Percentiles rank a stretch among this genome's conserved stretches.
These are phyloP conservation scores for Phytophthora chlamydospora DNA, from an alignment of 352 stramenopile genomes.

Conservation along the genomic window DNA sequence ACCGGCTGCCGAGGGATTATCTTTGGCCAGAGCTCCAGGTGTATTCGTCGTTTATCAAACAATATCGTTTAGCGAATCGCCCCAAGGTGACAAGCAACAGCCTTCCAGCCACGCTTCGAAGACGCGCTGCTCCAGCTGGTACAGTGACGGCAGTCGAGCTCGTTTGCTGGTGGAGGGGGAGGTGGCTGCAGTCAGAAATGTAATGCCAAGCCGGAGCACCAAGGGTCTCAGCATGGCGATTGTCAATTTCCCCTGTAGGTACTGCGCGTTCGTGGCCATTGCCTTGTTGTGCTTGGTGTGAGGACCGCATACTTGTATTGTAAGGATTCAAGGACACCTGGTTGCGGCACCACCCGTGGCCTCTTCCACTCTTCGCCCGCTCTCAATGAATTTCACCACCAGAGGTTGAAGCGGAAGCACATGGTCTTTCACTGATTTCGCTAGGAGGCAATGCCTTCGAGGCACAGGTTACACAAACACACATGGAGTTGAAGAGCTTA, in stretches of 20 bases:
- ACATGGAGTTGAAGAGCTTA: constrained; percentile 7
- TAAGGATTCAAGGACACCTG: background rate
- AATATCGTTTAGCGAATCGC: constrained; percentile 25
- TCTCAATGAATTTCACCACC: constrained; percentile 20
- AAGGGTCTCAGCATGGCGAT: constrained; percentile 8
- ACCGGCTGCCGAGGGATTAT: constrained; percentile 14
- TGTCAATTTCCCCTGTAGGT: background rate
- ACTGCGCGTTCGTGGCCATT: too few species aligned
- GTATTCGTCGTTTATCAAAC: constrained; percentile 36
- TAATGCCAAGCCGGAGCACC: background rate
- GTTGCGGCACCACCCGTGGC: constrained; percentile 6
- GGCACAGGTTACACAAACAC: constrained; percentile 6
- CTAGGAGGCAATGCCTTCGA: background rate
- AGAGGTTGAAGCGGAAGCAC: constrained; percentile 10
- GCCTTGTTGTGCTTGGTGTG: background rate
- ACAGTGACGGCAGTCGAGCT: background rate
- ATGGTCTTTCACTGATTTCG: constrained; percentile 9
- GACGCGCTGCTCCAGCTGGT: constrained; percentile 11
- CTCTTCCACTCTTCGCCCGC: constrained; percentile 1
- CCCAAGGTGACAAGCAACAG: background rate
- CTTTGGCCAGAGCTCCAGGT: constrained; percentile 7
- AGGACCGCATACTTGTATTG: background rate
- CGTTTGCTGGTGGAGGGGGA: constrained; percentile 1
- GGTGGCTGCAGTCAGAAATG: constrained; percentile 7
- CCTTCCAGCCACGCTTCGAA: constrained; percentile 20